Conservation (phyloP, 179 eudicot genomes). For the Spinacia oleracea region DNA sequence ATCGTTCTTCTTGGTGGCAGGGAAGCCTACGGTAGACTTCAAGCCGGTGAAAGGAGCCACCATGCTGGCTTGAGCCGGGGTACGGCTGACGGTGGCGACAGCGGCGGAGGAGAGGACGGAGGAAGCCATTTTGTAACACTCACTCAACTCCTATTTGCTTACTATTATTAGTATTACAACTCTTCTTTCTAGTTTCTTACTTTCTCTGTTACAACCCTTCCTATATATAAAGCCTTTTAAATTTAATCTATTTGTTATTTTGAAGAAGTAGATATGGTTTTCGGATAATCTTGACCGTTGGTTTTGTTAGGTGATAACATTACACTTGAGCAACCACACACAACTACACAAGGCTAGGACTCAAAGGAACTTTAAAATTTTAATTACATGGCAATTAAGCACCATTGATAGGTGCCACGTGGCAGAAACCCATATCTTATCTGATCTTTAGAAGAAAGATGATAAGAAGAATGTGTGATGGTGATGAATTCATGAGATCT, state of each 20-base stretch:
- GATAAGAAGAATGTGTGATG: slow-evolving; percentile 20
- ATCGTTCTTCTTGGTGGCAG: slow-evolving; percentile 33
- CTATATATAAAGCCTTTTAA: slow-evolving; percentile 16
- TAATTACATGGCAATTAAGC: background rate
- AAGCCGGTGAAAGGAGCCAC: slow-evolving; percentile 48
- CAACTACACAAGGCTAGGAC: no score
- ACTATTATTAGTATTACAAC: background rate
- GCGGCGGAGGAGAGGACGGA: slow-evolving; percentile 31
- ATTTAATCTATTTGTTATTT: no score
- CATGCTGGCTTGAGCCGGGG: slow-evolving; percentile 36
- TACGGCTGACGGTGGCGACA: slow-evolving; percentile 20
- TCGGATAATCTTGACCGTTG: slow-evolving; percentile 17
- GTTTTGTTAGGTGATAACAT: slow-evolving; percentile 11
- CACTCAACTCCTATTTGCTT: background rate
- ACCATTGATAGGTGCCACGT: slow-evolving; percentile 23
- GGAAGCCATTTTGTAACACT: slow-evolving; percentile 29
- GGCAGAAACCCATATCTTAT: slow-evolving; percentile 25
- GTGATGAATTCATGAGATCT: slow-evolving; percentile 8
- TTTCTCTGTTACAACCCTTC: background rate
- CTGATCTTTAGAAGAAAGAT: slow-evolving; percentile 16
- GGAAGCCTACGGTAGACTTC: slow-evolving; percentile 37
- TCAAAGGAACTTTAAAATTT: no score
- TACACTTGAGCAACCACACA: background rate
- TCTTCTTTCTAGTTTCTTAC: background rate
- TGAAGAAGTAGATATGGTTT: background rate